Conservation (phyloP, 352 stramenopile species). For the Halophytophthora batemanensis region DNA sequence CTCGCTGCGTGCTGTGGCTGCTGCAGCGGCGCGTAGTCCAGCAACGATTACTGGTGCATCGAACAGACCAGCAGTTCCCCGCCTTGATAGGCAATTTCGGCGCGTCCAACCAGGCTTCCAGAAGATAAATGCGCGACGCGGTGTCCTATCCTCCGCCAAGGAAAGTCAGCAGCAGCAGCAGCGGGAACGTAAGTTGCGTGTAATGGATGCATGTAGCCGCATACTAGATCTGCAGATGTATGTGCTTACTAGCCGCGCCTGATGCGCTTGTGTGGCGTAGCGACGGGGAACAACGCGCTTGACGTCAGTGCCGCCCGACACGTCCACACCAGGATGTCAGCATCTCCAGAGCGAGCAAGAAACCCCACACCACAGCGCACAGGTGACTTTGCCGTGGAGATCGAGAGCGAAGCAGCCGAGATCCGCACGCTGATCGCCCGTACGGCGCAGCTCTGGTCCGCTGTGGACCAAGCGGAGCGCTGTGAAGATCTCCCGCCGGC, state of each 20-base stretch:
- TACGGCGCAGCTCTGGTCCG: constrained; percentile 31
- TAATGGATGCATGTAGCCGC: neutral
- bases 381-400: constrained; percentile 23
- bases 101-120: constrained; percentile 5
- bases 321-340: neutral
- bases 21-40: neutral
- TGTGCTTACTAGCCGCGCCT: constrained; percentile 5
- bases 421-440: constrained; percentile 32
- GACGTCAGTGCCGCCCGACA: neutral
- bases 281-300: neutral
- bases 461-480: constrained; percentile 20
- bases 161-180: constrained; percentile 18
- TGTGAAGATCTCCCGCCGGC: constrained; percentile 1
- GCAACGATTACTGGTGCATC: neutral
- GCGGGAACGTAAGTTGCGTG: constrained; percentile 11
- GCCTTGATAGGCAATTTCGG: constrained; percentile 8
- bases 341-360: neutral
- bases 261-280: constrained; percentile 1
- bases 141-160: constrained; percentile 12
- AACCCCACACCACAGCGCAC: neutral
- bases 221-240: neutral
- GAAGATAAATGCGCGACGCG: constrained; percentile 13
- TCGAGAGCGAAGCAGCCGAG: constrained; percentile 30
- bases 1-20: constrained; percentile 2
- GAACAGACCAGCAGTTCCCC: neutral